Evolutionary conservation across 768 basidiomycete genomes (phyloP).

Genomic region (Leccinum disarticulatum): DNA sequence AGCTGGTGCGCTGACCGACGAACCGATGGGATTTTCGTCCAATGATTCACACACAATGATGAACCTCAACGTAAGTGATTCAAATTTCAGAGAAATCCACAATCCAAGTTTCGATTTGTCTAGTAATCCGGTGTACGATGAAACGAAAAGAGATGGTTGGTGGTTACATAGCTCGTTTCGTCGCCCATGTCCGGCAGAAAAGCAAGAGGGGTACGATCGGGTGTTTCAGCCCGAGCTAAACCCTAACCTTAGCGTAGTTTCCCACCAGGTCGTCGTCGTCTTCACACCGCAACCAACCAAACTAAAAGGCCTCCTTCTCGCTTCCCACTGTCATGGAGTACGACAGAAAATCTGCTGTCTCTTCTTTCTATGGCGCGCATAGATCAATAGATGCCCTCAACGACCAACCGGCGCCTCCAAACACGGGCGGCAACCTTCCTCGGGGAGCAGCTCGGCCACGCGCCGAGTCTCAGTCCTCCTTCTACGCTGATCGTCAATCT

Average conservation of each 20-base stretch:
- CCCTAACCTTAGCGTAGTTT: constrained; percentile 27
- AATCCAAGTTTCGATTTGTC: no score
- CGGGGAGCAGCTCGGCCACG: constrained; percentile 42
- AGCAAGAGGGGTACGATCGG: background rate
- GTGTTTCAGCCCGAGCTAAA: constrained; percentile 14
- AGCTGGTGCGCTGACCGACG: background rate
- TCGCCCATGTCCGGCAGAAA: no score
- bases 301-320: background rate
- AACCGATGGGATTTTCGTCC: background rate
- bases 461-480: constrained; percentile 75
- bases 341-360: constrained; percentile 76
- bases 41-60: background rate
- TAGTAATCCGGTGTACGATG: background rate
- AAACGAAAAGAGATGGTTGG: background rate
- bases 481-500: constrained; percentile 44
- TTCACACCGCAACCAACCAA: background rate
- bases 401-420: constrained; percentile 37
- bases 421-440: constrained; percentile 16
- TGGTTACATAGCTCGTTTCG: no score
- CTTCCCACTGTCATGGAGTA: constrained; percentile 53
- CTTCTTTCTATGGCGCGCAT: constrained; percentile 71
- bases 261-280: constrained; percentile 6
- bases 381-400: constrained; percentile 67
- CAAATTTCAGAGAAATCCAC: background rate
- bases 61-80: background rate